Percentiles rank a stretch among this genome's conserved stretches.
Evolutionary conservation across 2,329 filamentous ascomycete species (phyloP).

Genomic region (Alternaria sp.): DNA sequence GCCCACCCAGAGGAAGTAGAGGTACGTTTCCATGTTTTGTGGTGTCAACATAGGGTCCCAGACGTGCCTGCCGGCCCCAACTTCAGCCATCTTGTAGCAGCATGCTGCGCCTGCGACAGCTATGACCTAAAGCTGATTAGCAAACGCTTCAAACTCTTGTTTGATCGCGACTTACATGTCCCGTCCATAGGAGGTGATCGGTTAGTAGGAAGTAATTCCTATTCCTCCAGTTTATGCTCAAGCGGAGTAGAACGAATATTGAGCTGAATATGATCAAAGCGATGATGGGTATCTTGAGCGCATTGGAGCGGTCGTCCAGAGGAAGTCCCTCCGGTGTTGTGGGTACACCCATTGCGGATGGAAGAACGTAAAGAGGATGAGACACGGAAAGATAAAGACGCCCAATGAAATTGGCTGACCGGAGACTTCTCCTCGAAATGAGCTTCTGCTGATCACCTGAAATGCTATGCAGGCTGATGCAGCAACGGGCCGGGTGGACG

Average conservation of each 20-base stretch:
- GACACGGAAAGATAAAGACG: not conserved
- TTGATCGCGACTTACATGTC: slow-evolving; percentile 18
- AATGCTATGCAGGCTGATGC: not conserved
- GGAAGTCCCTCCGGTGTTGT: slow-evolving; percentile 18
- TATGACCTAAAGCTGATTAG: slow-evolving; percentile 21
- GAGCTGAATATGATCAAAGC: slow-evolving; percentile 29
- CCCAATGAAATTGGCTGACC: not conserved
- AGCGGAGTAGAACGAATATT: slow-evolving; percentile 26
- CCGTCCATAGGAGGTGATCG: slow-evolving; percentile 34
- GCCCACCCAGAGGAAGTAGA: slow-evolving; percentile 28
- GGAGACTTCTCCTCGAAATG: not conserved
- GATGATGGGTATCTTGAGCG: slow-evolving; percentile 30
- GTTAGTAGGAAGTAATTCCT: slow-evolving; percentile 31
- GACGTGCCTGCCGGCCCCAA: slow-evolving; percentile 28
- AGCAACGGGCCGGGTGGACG: not conserved
- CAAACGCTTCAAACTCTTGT: no score
- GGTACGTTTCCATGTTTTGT: slow-evolving; percentile 22
- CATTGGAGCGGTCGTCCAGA: slow-evolving; percentile 29
- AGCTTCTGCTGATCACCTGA: not conserved
- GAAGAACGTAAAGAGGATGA: slow-evolving; percentile 1
- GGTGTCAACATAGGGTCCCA: slow-evolving; percentile 33
- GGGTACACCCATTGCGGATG: slow-evolving; percentile 19
- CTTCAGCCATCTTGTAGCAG: slow-evolving; percentile 27
- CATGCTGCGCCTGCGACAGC: slow-evolving; percentile 27
- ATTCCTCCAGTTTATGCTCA: slow-evolving; percentile 28